Evolutionary conservation across 164 flowering plant species (phyloP), one percentile per base, ranked within the genome.

Genomic region (Brasenia schreberi): DNA sequence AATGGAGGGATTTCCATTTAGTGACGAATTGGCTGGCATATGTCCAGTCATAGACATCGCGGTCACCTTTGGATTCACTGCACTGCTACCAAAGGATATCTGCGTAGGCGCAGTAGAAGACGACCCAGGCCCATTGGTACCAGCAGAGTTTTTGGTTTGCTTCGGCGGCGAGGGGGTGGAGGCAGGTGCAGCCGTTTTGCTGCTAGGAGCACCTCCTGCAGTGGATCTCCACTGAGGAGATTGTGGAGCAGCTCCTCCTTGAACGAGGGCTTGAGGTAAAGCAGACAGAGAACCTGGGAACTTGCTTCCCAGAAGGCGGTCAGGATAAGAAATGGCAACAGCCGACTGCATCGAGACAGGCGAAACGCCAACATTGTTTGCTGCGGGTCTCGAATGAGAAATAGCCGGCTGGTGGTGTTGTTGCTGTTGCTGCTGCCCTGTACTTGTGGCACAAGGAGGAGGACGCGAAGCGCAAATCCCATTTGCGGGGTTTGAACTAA

Each of bases 191-290:
- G 80, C 17, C n/a, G 76, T 18, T 4, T 84, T 68, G 71, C 87
- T 79, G 56, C 16, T 49, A 49, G 56, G 16, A 9, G 16, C 56
- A 9, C 3, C 56, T 49, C 12, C 56, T 5, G 56, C 69, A 7
- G 90, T 70, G 45, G 81, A 78, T 71, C 87, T 93, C 97, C 94
- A 93, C 67, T 83, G 96, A 18, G 86, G 76, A 59, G 90, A 81
- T 66, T 90, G 97, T 39, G 65, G 16, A 16, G 65, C n/a, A 66
- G 79, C 81, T 59, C 75, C 80, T 49, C 70, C 72, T 65, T 84
- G 90, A 12, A 85, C 81, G 43, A 83, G 78, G 65, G 75, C 82
- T 69, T 81, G 91, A 1, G 89, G 88, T 56, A 85, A 87, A 11
- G 70, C 69, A 27, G 92, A 79, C 6, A 81, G 61, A 5, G 81